Percentiles rank a stretch among this genome's conserved stretches.
Conservation (phyloP, 768 basidiomycete genomes). For the Tylopilus rubrobrunneus region DNA sequence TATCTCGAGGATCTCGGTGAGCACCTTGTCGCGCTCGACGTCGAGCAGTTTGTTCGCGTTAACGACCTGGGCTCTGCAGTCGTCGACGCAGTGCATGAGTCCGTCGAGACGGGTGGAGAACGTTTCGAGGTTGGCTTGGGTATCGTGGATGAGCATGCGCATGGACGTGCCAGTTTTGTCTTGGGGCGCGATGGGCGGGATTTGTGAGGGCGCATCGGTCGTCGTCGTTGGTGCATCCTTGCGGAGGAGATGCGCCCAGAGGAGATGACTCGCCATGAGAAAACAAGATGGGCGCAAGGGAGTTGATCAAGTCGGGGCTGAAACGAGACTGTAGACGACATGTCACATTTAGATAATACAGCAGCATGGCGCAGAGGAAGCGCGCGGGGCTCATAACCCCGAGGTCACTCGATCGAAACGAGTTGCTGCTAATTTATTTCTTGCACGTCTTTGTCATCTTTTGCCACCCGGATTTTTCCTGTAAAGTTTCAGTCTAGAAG, state of each 20-base stretch:
- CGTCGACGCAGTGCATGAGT: constrained; percentile 48
- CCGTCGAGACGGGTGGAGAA: constrained; percentile 55
- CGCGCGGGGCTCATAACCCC: constrained; percentile 49
- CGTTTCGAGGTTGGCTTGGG: constrained; percentile 64
- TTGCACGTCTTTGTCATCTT: background rate
- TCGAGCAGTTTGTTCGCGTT: constrained; percentile 56
- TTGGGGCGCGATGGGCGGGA: constrained; percentile 16
- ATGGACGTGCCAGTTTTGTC: constrained; percentile 70
- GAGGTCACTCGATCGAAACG: constrained; percentile 48
- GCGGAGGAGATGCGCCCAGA: constrained; percentile 5
- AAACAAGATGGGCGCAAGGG: background rate
- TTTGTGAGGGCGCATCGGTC: background rate
- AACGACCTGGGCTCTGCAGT: constrained; percentile 50
- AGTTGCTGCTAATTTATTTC: constrained; percentile 33
- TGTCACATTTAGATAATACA: constrained; percentile 1
- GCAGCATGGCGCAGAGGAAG: constrained; percentile 48
- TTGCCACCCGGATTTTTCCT: no score
- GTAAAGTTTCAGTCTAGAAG: no score
- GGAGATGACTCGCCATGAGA: background rate
- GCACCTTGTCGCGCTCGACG: constrained; percentile 52
- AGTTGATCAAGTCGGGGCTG: no score
- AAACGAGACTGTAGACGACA: background rate
- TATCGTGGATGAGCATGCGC: constrained; percentile 70
- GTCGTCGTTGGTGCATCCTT: constrained; percentile 1
- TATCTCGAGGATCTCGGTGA: constrained; percentile 41